Percentiles rank a stretch among this genome's conserved stretches.
These are phyloP conservation scores for Xylaria cubensis DNA, from an alignment of 495 filamentous ascomycete genomes.

Conservation along the genomic window DNA sequence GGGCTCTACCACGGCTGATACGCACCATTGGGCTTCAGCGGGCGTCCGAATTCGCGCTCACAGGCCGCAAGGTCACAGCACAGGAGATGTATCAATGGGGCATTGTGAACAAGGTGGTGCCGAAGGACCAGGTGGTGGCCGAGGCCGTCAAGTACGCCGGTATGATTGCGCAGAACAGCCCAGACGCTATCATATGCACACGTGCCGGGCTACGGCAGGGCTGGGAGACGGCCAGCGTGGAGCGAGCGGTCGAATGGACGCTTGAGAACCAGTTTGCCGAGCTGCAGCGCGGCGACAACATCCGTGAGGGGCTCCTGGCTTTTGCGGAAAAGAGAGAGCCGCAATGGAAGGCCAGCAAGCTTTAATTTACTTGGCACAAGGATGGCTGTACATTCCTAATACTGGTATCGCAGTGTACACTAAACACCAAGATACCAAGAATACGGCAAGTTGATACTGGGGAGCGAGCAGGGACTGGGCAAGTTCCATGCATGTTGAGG, in stretches of 20 bases:
- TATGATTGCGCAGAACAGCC: constrained; percentile 67
- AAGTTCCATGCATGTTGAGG: constrained; percentile 9
- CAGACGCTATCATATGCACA: constrained; percentile 75
- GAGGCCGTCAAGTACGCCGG: constrained; percentile 61
- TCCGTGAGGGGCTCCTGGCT: constrained; percentile 45
- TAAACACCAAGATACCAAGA: neutral
- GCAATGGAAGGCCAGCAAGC: constrained; percentile 44
- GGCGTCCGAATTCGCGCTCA: constrained; percentile 77
- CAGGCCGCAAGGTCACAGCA: constrained; percentile 67
- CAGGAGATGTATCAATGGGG: constrained; percentile 73
- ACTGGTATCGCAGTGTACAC: neutral
- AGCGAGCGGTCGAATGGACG: constrained; percentile 64
- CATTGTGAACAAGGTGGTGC: constrained; percentile 74
- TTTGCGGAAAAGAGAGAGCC: constrained; percentile 50
- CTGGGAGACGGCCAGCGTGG: constrained; percentile 65
- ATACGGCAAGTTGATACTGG: neutral
- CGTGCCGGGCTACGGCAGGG: constrained; percentile 70
- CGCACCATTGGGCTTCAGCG: constrained; percentile 70
- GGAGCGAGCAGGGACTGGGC: neutral
- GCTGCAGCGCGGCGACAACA: constrained; percentile 48
- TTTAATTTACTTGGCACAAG: constrained; percentile 20
- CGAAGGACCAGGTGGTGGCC: constrained; percentile 52
- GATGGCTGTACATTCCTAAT: constrained; percentile 8
- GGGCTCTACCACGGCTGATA: constrained; percentile 76
- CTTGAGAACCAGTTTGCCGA: constrained; percentile 59